phyloP scores from a whole-genome alignment of 2,329 filamentous ascomycete genomes.

The Dactylellina sp. region DNA sequence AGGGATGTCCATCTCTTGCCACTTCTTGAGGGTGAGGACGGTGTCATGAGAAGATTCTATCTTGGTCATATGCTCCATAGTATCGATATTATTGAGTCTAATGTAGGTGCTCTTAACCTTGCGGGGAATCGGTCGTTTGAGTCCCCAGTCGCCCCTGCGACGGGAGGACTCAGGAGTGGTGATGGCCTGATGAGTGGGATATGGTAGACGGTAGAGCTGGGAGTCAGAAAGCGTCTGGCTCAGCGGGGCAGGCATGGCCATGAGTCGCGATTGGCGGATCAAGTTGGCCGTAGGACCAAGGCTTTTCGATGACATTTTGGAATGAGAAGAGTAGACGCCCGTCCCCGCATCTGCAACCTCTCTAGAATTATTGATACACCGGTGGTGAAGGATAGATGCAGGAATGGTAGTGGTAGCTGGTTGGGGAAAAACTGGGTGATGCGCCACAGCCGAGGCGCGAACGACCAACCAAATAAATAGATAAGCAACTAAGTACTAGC shows the following conservation, averaged over 20 bases:
- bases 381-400: not conserved
- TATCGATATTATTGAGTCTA: slow-evolving; percentile 60
- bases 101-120: slow-evolving; percentile 57
- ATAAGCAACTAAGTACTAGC: too few relatives aligned
- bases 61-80: slow-evolving; percentile 60
- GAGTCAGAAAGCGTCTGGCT: slow-evolving; percentile 55
- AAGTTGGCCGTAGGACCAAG: slow-evolving; percentile 58
- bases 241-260: slow-evolving; percentile 60
- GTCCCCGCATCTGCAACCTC: too few relatives aligned
- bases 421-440: not conserved
- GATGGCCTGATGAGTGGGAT: slow-evolving; percentile 60
- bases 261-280: slow-evolving; percentile 60
- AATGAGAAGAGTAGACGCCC: too few relatives aligned
- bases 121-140: slow-evolving; percentile 60
- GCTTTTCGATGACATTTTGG: slow-evolving; percentile 58
- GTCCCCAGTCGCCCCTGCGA: slow-evolving; percentile 60
- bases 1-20: slow-evolving; percentile 61
- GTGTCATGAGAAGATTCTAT: slow-evolving; percentile 60
- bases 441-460: not conserved
- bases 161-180: slow-evolving; percentile 59
- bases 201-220: slow-evolving; percentile 52
- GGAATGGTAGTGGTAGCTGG: not conserved
- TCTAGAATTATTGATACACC: too few relatives aligned
- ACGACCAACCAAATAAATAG: too few relatives aligned
- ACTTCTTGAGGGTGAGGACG: slow-evolving; percentile 60